These are phyloP conservation scores for Phylloboletellus chloephorus DNA, from an alignment of 1,284 basidiomycete genomes.

Conservation along the genomic window DNA sequence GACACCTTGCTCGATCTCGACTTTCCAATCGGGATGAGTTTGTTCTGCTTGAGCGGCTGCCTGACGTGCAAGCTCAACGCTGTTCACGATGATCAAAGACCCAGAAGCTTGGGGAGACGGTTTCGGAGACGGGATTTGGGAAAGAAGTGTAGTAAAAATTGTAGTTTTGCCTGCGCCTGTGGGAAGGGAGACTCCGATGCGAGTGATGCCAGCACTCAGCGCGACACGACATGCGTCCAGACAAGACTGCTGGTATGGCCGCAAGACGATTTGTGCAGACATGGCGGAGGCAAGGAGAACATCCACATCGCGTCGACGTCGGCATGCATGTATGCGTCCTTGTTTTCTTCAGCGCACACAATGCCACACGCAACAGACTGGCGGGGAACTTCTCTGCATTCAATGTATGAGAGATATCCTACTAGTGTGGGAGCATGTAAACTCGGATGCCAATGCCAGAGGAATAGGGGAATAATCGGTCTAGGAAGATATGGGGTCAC, in stretches of 20 bases:
- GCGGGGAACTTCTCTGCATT: slow-evolving; percentile 17
- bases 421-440: slow-evolving; percentile 27
- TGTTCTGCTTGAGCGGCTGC: slow-evolving; percentile 69
- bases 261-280: slow-evolving; percentile 36
- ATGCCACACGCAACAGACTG: no score
- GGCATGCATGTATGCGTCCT: no score
- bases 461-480: slow-evolving; percentile 31
- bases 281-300: slow-evolving; percentile 14
- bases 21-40: slow-evolving; percentile 68
- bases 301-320: no score
- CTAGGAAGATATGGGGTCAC: slow-evolving; percentile 28
- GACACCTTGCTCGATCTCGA: slow-evolving; percentile 90
- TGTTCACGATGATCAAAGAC: slow-evolving; percentile 83
- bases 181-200: slow-evolving; percentile 90
- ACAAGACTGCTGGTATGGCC: slow-evolving; percentile 90
- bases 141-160: slow-evolving; percentile 80
- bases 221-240: slow-evolving; percentile 75
- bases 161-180: slow-evolving; percentile 94
- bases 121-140: slow-evolving; percentile 46
- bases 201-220: slow-evolving; percentile 53
- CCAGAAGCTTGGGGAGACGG: slow-evolving; percentile 44
- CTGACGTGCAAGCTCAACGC: slow-evolving; percentile 84
- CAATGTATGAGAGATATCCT: slow-evolving; percentile 10
- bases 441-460: slow-evolving; percentile 19
- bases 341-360: no score